Base-by-base conservation (phyloP, 192 early-diverging fungal species). In the Backusella parvicylindrica region DNA sequence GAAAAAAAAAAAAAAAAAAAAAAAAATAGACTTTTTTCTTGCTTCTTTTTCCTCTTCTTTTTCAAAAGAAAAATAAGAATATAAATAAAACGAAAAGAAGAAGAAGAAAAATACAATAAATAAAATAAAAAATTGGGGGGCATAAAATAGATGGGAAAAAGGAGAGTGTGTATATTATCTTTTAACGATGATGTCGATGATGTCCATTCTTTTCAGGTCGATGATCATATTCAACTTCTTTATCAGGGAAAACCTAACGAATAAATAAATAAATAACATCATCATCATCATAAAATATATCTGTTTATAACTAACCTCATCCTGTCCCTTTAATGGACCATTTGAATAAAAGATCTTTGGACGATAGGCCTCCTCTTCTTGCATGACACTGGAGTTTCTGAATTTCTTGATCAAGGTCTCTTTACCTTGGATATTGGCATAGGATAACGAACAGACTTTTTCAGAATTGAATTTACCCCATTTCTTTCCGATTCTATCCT, bases 351-450 rank as follows among this genome's bases (percentile, higher is more conserved):
- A 95, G 41, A 95, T 81, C 71, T 93, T 92, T 40, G 95, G 95
- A 1, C 91, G 87, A 76, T 88, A 96, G 41, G 84, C 79, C 6
- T 87, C 87, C 2, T 91, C 86, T 71, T 95, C 93, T 12, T 91
- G 79, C 93, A 96, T 95, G 2, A 96, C 90, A 38, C 73, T 70
- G 4, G 92, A 94, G 71, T 94, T 95, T 50, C 89, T 80, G 78
- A 95, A 96, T 67, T 93, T 93, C 38, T 92, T 87, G 47, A 96
- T 86, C 26, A 96, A 81, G 2, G 86, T 84, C 3, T 84, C 68
- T 70, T 89, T 90, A 1, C 92, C 92, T 74, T 96, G 94, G 18
- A 95, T 85, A 53, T 90, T 89, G n/a, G 95, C 95, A 80, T 90
- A 95, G n/a, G 88, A 87, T 23, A 96, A 70, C 7, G 81, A 84